Percentiles rank a stretch among this genome's conserved stretches.
These are phyloP conservation scores for Candida tropicalis DNA, from an alignment of 1,139 yeast genomes.

Conservation along the genomic window DNA sequence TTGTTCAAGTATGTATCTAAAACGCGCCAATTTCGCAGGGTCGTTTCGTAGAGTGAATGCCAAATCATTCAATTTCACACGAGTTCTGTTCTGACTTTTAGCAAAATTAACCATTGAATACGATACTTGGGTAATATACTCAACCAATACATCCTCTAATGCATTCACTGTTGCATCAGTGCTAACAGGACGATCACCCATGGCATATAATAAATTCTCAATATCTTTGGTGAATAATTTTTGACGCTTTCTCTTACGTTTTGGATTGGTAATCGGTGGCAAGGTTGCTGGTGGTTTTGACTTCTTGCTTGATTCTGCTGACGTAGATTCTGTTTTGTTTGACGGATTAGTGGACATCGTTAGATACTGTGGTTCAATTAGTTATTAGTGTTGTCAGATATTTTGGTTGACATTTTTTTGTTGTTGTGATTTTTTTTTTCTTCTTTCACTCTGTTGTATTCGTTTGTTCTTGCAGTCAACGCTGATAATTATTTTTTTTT, in stretches of 20 bases:
- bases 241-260: conserved; percentile 35
- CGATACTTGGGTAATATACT: conserved; percentile 67
- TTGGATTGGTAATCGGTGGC: conserved; percentile 17
- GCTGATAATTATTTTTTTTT: background rate
- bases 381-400: background rate
- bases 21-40: conserved; percentile 80
- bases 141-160: conserved; percentile 81
- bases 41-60: conserved; percentile 84
- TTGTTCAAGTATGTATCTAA: conserved; percentile 74
- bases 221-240: conserved; percentile 63
- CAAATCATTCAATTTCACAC: conserved; percentile 86
- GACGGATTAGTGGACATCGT: conserved; percentile 1
- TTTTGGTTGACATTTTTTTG: background rate
- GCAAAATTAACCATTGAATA: conserved; percentile 27
- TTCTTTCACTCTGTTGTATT: too few relatives aligned
- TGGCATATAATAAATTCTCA: conserved; percentile 75
- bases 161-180: conserved; percentile 75
- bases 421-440: background rate
- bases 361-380: background rate
- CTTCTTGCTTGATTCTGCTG: background rate
- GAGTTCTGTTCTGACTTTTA: conserved; percentile 53
- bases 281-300: background rate
- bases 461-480: background rate
- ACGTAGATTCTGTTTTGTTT: background rate
- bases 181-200: conserved; percentile 85